These are phyloP conservation scores for Prunus padus DNA, from an alignment of 306 rosid species.

Conservation along the genomic window DNA sequence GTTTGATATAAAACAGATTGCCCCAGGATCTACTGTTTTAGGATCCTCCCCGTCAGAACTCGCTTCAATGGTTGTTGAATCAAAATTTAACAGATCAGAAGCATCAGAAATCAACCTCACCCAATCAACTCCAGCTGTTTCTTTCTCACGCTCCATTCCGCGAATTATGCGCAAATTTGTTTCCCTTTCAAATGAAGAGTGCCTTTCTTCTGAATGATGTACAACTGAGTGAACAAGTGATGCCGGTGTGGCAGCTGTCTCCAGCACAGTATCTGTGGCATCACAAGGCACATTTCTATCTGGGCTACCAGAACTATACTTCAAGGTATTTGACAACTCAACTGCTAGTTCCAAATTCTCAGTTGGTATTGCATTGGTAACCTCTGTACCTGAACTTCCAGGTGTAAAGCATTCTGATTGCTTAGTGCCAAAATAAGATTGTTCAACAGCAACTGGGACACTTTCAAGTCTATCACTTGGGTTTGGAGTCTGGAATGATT, in stretches of 20 bases:
- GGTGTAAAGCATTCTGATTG: conserved; percentile 9
- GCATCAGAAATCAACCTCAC: conserved; percentile 13
- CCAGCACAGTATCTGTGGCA: too few species aligned
- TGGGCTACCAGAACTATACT: conserved; percentile 31
- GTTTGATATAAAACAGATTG: conserved; percentile 23
- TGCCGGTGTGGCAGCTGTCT: too few species aligned
- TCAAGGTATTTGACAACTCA: conserved; percentile 29
- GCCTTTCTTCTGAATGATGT: conserved; percentile 22
- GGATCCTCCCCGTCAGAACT: conserved; percentile 4
- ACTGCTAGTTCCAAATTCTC: conserved; percentile 13
- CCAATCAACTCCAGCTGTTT: conserved; percentile 19
- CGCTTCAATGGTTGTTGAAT: conserved; percentile 17
- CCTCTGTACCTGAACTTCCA: conserved; percentile 11
- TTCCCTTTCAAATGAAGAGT: conserved; percentile 23
- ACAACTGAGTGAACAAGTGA: background rate
- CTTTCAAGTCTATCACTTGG: conserved; percentile 1
- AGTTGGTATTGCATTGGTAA: background rate
- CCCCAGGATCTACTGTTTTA: conserved; percentile 24
- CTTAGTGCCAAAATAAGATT: background rate
- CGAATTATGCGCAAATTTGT: conserved; percentile 16
- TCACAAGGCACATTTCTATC: background rate
- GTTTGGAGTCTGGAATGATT: conserved; percentile 8
- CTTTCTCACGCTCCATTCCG: conserved; percentile 12
- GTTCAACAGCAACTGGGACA: conserved; percentile 11
- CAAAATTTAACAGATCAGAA: conserved; percentile 15